Percentiles rank a stretch among this genome's conserved stretches.
Evolutionary conservation across 371 early-diverging fungal genomes (phyloP).

Genomic region (Batkoa obscura): DNA sequence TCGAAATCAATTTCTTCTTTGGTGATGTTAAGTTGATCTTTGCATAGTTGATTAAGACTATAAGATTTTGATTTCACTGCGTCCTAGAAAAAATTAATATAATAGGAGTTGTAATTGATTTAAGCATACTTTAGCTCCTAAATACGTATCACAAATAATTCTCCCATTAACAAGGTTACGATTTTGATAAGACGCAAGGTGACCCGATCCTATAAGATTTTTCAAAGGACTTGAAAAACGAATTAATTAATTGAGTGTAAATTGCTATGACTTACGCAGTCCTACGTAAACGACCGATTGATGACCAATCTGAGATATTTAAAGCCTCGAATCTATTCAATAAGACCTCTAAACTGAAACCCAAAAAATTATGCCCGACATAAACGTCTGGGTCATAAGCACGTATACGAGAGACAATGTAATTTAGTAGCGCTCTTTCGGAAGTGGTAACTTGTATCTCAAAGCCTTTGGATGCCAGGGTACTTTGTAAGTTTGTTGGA

Average conservation of each 20-base stretch:
- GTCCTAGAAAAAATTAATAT: constrained; percentile 39
- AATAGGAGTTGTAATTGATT: no score
- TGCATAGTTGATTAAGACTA: constrained; percentile 56
- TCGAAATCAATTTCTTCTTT: constrained; percentile 82
- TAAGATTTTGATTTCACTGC: constrained; percentile 72
- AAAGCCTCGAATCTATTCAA: constrained; percentile 78
- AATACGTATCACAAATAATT: constrained; percentile 85
- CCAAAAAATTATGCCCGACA: constrained; percentile 92
- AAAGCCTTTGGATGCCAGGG: constrained; percentile 15
- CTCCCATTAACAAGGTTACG: constrained; percentile 71
- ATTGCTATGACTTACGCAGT: constrained; percentile 9
- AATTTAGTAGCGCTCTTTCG: constrained; percentile 44
- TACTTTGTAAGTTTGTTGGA: constrained; percentile 37
- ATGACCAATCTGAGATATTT: constrained; percentile 55
- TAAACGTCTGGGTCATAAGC: constrained; percentile 79
- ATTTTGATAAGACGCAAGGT: constrained; percentile 48
- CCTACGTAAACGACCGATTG: constrained; percentile 65
- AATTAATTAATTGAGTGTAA: background rate
- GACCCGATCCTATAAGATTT: constrained; percentile 61
- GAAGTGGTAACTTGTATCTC: constrained; percentile 26
- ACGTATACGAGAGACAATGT: constrained; percentile 48
- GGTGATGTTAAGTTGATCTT: constrained; percentile 48
- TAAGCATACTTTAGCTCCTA: constrained; percentile 38
- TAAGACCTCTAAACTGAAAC: constrained; percentile 80
- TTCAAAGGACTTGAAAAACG: constrained; percentile 30